Evolutionary conservation across 2,329 filamentous ascomycete genomes (phyloP), one percentile per base, ranked within the genome.

Genomic region (Zymoseptoria crescenta): DNA sequence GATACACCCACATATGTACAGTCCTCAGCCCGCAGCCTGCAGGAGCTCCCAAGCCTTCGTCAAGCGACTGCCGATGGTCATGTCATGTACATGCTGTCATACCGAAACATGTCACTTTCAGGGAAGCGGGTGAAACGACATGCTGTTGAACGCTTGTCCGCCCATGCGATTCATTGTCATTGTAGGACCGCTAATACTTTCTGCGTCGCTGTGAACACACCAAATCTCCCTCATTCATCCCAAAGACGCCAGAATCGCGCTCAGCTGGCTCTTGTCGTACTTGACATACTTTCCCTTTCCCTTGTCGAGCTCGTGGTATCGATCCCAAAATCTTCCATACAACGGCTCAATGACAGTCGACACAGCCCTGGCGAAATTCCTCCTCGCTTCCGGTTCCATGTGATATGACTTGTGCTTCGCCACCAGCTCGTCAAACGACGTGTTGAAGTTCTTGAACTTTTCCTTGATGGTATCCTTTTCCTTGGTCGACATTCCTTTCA

Each of bases 211-310:
- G 16, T 45, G 35, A 45, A 45, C 10, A 45, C 8, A 55, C 21
- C 41, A 41, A 5, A 35, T 10, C 30, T 20, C 13, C 35, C 53
- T 55, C 53, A 55, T 10, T 55, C 53, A 55, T 10, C 41, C 35
- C 20, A 56, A 48, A 24, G 62, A 62, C 24, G 80, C 77, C 68
- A 87, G 71, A 61, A 81, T 76, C 21, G 83, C 83, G 52, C 88
- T 84, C 68, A 99, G 87, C 53, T 85, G 83, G 49, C 81, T 80
- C 79, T 96, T 96, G 77, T 96, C 92, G 73, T 96, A 97, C 78
- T 96, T 96, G 73, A 96, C 91, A 75, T 97, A 96, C 75, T 99
- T 99, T 67, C 93, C 93, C 76, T 92, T 95, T 60, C 94, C 94
- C 79, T 96, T 96, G 76, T 97, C 93, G 64, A 97, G 86, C 75